Percentiles rank a stretch among this genome's conserved stretches.
Conservation (phyloP, 1,284 basidiomycete genomes). For the Volvariella volvacea region DNA sequence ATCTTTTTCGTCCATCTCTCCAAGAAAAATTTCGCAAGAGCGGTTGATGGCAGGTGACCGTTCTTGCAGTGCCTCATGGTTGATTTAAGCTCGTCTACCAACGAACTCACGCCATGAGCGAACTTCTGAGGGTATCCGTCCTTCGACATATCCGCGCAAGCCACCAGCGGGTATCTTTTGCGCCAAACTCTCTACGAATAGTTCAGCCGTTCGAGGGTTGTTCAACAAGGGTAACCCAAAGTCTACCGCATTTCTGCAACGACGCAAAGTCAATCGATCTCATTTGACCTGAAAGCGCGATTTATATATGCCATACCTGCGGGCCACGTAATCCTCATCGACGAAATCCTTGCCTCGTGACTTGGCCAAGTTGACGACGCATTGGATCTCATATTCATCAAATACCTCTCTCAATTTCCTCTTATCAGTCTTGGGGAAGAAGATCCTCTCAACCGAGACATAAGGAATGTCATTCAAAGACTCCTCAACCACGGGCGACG, state of each 20-base stretch:
- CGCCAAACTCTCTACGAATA: conserved; percentile 88
- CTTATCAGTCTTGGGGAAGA: conserved; percentile 98
- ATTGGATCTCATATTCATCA: conserved; percentile 93
- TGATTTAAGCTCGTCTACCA: conserved; percentile 51
- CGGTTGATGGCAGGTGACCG: too few relatives aligned
- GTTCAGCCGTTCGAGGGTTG: conserved; percentile 82
- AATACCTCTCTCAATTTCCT: conserved; percentile 89
- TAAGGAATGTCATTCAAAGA: conserved; percentile 82
- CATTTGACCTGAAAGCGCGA: neutral
- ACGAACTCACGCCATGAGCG: conserved; percentile 88
- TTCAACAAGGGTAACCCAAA: conserved; percentile 89
- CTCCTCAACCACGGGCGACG: conserved; percentile 75
- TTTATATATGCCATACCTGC: conserved; percentile 44
- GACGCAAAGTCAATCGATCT: conserved; percentile 8
- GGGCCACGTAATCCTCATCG: conserved; percentile 96
- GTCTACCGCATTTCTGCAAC: conserved; percentile 78
- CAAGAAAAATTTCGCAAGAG: too few relatives aligned
- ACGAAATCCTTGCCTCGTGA: conserved; percentile 71
- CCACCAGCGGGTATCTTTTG: conserved; percentile 86
- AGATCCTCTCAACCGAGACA: conserved; percentile 79
- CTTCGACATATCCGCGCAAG: conserved; percentile 80
- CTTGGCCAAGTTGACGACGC: conserved; percentile 91
- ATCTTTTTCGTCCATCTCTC: too few relatives aligned
- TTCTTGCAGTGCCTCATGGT: neutral
- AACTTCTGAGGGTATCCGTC: conserved; percentile 90